Conservation (phyloP, 306 rosid species). For the Fragaria nilgerrensis region DNA sequence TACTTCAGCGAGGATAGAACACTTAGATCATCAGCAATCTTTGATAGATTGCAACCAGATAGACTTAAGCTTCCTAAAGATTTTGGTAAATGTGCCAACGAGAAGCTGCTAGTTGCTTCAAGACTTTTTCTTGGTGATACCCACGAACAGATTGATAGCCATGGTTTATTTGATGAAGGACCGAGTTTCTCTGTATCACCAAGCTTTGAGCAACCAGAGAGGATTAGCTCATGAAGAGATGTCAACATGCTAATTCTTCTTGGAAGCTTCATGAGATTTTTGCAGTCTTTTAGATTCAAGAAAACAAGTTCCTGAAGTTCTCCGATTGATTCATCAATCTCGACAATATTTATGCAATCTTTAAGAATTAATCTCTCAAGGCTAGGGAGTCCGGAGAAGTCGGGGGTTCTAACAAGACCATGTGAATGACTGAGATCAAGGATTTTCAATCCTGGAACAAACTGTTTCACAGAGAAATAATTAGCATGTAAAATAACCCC, state of each 20-base stretch:
- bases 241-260: neutral
- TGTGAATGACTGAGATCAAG: conserved; percentile 7
- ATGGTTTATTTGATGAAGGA: neutral
- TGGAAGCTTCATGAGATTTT: neutral
- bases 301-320: neutral
- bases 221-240: conserved; percentile 9
- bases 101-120: neutral
- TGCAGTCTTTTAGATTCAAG: neutral
- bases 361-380: neutral
- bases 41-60: neutral
- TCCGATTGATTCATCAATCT: conserved; percentile 11
- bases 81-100: neutral
- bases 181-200: neutral
- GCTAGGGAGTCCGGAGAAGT: neutral
- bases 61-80: neutral
- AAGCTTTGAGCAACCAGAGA: conserved; percentile 16
- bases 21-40: neutral
- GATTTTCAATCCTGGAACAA: conserved; percentile 1
- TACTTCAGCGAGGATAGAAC: neutral
- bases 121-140: neutral
- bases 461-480: neutral
- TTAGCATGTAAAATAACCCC: neutral
- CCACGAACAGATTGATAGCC: neutral
- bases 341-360: neutral
- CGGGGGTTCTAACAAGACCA: neutral